phyloP scores from a whole-genome alignment of 2,329 filamentous ascomycete species.

The Moelleriella libera region DNA sequence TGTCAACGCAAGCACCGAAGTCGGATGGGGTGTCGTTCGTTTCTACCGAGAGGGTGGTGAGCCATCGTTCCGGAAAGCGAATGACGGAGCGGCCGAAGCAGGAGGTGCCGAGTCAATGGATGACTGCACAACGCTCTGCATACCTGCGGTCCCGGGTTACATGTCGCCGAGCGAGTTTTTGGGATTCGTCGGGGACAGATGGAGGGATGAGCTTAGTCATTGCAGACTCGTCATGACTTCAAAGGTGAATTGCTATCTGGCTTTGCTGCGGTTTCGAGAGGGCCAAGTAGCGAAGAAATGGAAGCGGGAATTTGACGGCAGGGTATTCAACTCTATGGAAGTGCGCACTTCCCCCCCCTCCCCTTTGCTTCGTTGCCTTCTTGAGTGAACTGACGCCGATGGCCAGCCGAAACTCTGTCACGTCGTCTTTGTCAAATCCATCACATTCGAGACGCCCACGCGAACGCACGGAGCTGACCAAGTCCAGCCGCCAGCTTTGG shows the following conservation, averaged over 20 bases:
- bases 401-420: slow-evolving; percentile 77
- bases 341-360: slow-evolving; percentile 22
- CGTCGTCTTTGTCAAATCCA: slow-evolving; percentile 85
- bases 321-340: slow-evolving; percentile 84
- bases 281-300: slow-evolving; percentile 62
- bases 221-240: slow-evolving; percentile 90
- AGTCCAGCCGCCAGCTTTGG: slow-evolving; percentile 28
- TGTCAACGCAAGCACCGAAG: slow-evolving; percentile 56
- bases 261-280: slow-evolving; percentile 84
- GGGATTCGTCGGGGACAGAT: slow-evolving; percentile 80
- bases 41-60: slow-evolving; percentile 79
- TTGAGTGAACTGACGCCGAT: not conserved
- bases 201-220: slow-evolving; percentile 76
- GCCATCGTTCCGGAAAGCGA: slow-evolving; percentile 31
- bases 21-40: slow-evolving; percentile 88
- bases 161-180: slow-evolving; percentile 83
- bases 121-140: slow-evolving; percentile 78
- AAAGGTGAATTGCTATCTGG: slow-evolving; percentile 82
- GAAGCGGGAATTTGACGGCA: slow-evolving; percentile 81
- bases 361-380: not conserved
- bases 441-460: slow-evolving; percentile 62
- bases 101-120: slow-evolving; percentile 23
- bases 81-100: slow-evolving; percentile 10
- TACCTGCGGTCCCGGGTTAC: slow-evolving; percentile 88
- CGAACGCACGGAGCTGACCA: slow-evolving; percentile 36